Percentiles rank a stretch among this genome's conserved stretches.
phyloP scores from a whole-genome alignment of 2,329 filamentous ascomycete genomes.

The Colletotrichum orbiculare region DNA sequence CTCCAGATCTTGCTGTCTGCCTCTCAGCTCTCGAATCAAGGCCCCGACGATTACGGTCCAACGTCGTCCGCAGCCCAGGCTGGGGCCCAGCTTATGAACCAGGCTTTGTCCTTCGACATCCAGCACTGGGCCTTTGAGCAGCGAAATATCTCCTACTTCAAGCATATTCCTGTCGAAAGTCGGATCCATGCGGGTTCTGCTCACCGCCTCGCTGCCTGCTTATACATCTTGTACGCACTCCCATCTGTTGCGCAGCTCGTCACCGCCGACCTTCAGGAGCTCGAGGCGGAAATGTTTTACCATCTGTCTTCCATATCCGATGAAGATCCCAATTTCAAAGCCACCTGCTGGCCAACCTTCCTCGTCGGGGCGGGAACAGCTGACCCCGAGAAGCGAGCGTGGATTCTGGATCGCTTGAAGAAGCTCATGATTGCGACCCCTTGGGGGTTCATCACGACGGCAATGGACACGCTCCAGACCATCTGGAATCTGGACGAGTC shows the following conservation, averaged over 20 bases:
- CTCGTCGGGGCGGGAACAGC: constrained; percentile 64
- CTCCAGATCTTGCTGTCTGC: constrained; percentile 57
- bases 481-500: constrained; percentile 52
- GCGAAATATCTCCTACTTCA: constrained; percentile 47
- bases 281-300: constrained; percentile 58
- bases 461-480: constrained; percentile 56
- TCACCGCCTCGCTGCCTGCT: constrained; percentile 56
- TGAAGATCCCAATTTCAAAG: constrained; percentile 65
- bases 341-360: constrained; percentile 67
- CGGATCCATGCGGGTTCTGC: constrained; percentile 55
- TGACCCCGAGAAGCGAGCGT: constrained; percentile 54
- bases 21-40: constrained; percentile 51
- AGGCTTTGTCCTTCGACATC: constrained; percentile 54
- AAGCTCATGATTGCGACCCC: constrained; percentile 54
- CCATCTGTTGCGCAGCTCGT: constrained; percentile 44
- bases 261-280: constrained; percentile 43
- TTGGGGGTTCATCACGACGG: constrained; percentile 62
- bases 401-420: constrained; percentile 59
- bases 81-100: constrained; percentile 48
- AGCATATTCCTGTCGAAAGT: constrained; percentile 47
- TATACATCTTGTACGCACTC: constrained; percentile 58
- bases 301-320: constrained; percentile 60
- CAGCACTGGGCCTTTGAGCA: constrained; percentile 53
- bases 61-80: constrained; percentile 44
- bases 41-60: constrained; percentile 42